Conservation (phyloP, 495 filamentous ascomycete genomes). For the Tuber aestivum region DNA sequence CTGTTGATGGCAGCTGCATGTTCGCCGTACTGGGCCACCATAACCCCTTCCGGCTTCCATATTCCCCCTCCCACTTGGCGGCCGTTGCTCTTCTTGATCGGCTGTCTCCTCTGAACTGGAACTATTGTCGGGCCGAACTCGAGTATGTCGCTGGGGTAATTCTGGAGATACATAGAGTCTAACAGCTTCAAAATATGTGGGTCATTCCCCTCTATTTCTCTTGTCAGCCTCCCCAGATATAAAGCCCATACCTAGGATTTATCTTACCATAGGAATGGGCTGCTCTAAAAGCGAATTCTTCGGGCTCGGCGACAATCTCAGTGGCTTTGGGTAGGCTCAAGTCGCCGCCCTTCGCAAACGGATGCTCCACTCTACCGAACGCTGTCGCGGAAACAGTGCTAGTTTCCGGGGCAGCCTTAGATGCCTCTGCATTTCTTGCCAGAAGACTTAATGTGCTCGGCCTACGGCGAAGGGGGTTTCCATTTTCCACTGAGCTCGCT, state of each 20-base stretch:
- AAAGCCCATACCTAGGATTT: constrained; percentile 21
- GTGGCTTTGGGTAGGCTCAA: constrained; percentile 16
- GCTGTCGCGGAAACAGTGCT: constrained; percentile 72
- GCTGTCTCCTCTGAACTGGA: constrained; percentile 58
- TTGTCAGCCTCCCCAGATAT: constrained; percentile 17
- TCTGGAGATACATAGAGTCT: constrained; percentile 82
- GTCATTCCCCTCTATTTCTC: constrained; percentile 60
- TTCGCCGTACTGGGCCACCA: constrained; percentile 83
- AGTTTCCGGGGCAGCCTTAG: constrained; percentile 78
- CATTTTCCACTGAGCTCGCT: constrained; percentile 35
- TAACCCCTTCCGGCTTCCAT: constrained; percentile 81
- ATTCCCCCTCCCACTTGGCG: constrained; percentile 36
- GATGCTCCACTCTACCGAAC: constrained; percentile 78
- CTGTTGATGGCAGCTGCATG: constrained; percentile 78
- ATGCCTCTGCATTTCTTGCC: constrained; percentile 61
- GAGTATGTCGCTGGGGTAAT: constrained; percentile 73
- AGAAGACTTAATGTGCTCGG: constrained; percentile 79
- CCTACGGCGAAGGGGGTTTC: constrained; percentile 48
- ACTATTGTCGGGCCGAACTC: constrained; percentile 78
- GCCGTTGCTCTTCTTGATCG: constrained; percentile 55
- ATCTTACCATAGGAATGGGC: constrained; percentile 37
- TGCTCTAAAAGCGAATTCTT: constrained; percentile 39
- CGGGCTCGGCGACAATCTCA: constrained; percentile 31
- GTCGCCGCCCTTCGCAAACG: constrained; percentile 46
- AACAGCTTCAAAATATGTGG: constrained; percentile 79